phyloP scores from a whole-genome alignment of 495 filamentous ascomycete genomes.

The Trypethelium eluteriae region DNA sequence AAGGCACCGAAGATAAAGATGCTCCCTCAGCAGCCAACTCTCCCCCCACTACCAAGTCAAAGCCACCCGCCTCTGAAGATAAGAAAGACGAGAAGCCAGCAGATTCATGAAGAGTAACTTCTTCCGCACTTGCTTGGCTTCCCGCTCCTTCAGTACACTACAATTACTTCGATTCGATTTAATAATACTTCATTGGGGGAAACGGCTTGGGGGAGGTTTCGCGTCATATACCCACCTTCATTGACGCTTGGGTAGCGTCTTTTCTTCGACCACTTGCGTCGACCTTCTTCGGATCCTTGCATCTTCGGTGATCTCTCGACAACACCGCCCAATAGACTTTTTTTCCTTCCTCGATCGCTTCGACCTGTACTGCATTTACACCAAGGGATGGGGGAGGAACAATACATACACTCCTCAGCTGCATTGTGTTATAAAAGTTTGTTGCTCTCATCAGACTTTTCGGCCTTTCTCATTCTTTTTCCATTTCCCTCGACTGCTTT shows the following conservation, averaged over 20 bases:
- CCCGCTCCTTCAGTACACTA: neutral
- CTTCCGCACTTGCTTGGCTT: neutral
- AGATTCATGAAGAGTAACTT: neutral
- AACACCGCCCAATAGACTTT: slow-evolving; percentile 1
- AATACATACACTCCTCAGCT: neutral
- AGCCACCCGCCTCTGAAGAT: slow-evolving; percentile 38
- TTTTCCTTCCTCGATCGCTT: neutral
- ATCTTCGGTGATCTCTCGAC: neutral
- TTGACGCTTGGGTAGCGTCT: neutral
- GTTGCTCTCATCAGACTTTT: neutral
- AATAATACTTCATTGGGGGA: neutral
- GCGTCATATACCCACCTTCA: neutral
- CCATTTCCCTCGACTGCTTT: neutral
- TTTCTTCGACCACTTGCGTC: neutral
- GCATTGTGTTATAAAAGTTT: slow-evolving; percentile 9
- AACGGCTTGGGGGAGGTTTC: neutral
- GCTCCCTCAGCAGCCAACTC: slow-evolving; percentile 54
- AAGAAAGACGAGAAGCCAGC: neutral
- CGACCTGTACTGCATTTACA: slow-evolving; percentile 10
- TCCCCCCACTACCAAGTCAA: slow-evolving; percentile 48
- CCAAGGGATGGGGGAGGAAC: neutral
- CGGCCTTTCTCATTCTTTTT: neutral
- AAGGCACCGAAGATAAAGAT: slow-evolving; percentile 45
- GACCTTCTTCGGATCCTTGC: neutral
- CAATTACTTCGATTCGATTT: slow-evolving; percentile 8